phyloP scores from a whole-genome alignment of 257 asterid genomes.

The Agastache rugosa region DNA sequence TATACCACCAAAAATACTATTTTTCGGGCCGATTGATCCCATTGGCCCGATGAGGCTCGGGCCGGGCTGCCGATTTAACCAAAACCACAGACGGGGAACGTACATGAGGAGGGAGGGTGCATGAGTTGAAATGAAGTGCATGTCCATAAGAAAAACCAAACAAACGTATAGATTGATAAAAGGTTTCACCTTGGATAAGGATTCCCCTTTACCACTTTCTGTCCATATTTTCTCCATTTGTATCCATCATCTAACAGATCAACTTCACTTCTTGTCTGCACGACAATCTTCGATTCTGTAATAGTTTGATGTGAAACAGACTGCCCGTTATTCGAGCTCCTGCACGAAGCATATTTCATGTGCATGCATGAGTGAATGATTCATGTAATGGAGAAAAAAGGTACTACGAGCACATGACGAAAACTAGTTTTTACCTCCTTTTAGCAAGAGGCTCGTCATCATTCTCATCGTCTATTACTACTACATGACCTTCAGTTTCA shows the following conservation, averaged over 20 bases:
- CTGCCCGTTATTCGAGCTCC: slow-evolving; percentile 53
- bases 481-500: slow-evolving; percentile 48
- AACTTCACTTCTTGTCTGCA: slow-evolving; percentile 94
- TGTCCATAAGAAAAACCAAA: neutral
- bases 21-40: no score
- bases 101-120: neutral
- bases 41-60: no score
- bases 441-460: slow-evolving; percentile 72
- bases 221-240: slow-evolving; percentile 97
- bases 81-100: neutral
- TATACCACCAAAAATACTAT: neutral
- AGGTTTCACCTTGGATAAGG: slow-evolving; percentile 76
- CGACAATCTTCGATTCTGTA: slow-evolving; percentile 85
- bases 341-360: slow-evolving; percentile 34
- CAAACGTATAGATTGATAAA: slow-evolving; percentile 9
- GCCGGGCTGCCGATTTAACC: neutral
- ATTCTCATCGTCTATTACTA: slow-evolving; percentile 54
- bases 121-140: neutral
- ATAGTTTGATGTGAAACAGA: slow-evolving; percentile 60
- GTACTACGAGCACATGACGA: neutral
- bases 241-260: slow-evolving; percentile 87
- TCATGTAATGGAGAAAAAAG: neutral
- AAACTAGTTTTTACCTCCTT: slow-evolving; percentile 58
- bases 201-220: slow-evolving; percentile 91
- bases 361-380: neutral